These are phyloP conservation scores for Backusella tarrabulga DNA, from an alignment of 192 early-diverging fungal species.

Conservation along the genomic window DNA sequence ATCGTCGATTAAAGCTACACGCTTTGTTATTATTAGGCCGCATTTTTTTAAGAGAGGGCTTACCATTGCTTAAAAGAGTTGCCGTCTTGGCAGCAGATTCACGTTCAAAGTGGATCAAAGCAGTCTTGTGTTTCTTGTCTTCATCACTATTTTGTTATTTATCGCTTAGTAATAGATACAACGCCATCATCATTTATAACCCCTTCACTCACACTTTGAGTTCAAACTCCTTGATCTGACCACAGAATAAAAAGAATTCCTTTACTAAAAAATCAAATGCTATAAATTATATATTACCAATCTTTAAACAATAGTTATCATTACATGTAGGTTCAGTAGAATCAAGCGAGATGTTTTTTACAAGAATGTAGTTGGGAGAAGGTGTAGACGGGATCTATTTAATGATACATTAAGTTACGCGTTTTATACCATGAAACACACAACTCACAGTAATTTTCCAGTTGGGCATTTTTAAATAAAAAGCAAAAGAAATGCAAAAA, in stretches of 20 bases:
- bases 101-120: conserved; percentile 55
- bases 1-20: no score
- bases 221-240: conserved; percentile 60
- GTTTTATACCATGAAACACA: background rate
- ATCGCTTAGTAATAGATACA: background rate
- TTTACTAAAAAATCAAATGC: conserved; percentile 36
- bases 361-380: conserved; percentile 50
- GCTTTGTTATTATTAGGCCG: no score
- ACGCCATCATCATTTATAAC: background rate
- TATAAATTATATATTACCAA: no score
- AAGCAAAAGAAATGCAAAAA: background rate
- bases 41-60: background rate
- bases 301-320: no score
- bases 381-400: conserved; percentile 47
- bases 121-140: conserved; percentile 42
- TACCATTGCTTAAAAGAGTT: conserved; percentile 53
- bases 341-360: conserved; percentile 46
- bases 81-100: conserved; percentile 65
- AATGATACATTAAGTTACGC: background rate
- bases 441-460: background rate
- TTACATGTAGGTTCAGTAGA: conserved; percentile 49
- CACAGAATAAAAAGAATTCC: conserved; percentile 68
- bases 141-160: conserved; percentile 39
- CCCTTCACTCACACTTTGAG: conserved; percentile 47
- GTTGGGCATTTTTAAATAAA: background rate